phyloP scores from a whole-genome alignment of 2,329 filamentous ascomycete species.

The Cercospora sojina region DNA sequence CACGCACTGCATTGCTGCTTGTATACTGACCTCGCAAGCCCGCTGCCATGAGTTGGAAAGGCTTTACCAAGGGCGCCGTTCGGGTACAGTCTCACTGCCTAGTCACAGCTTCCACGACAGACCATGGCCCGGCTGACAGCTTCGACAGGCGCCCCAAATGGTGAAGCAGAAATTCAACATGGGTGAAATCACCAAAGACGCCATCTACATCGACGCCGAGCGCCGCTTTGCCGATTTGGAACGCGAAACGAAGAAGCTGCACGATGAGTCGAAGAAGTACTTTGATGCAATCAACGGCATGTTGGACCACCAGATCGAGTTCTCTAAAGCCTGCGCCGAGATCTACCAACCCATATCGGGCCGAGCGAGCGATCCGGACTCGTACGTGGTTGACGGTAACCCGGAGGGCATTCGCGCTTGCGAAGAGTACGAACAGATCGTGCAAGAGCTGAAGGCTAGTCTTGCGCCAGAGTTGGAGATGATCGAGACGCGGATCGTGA shows the following conservation, averaged over 20 bases:
- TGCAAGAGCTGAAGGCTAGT: constrained; percentile 84
- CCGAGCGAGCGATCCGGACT: constrained; percentile 87
- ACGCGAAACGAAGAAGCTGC: constrained; percentile 91
- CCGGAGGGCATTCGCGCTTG: constrained; percentile 90
- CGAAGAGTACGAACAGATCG: constrained; percentile 91
- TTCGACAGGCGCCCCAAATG: constrained; percentile 73
- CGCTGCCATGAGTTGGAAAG: constrained; percentile 86
- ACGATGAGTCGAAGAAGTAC: constrained; percentile 96
- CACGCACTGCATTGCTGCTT: not conserved
- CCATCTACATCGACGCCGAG: constrained; percentile 92
- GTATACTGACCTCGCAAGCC: constrained; percentile 11
- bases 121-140: constrained; percentile 23
- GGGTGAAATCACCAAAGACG: constrained; percentile 91
- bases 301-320: constrained; percentile 96
- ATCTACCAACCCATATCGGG: constrained; percentile 98
- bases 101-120: not conserved
- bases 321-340: constrained; percentile 92
- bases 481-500: constrained; percentile 90
- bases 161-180: constrained; percentile 92
- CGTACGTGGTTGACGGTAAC: constrained; percentile 78
- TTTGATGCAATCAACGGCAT: constrained; percentile 98
- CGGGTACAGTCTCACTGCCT: constrained; percentile 59
- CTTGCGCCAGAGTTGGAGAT: constrained; percentile 92
- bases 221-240: constrained; percentile 87
- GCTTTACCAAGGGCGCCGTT: constrained; percentile 84